Conservation (phyloP, 805 yeast species). For the Wickerhamiella parazyma region DNA sequence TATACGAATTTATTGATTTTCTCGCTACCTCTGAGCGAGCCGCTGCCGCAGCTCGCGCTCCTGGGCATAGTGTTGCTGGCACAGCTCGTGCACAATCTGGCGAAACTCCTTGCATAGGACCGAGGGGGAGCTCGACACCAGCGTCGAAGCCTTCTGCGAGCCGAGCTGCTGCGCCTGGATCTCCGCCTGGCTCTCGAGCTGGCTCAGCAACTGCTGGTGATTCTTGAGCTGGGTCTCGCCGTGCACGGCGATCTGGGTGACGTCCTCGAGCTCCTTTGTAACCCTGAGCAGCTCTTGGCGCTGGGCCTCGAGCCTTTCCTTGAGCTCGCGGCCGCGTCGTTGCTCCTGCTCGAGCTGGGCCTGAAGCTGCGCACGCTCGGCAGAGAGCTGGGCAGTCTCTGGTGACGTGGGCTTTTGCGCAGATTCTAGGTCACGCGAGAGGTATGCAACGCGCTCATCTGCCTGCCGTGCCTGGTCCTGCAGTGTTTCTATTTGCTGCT, state of each 20-base stretch:
- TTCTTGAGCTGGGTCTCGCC: constrained; percentile 23
- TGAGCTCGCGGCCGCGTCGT: constrained; percentile 19
- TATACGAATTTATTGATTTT: no score
- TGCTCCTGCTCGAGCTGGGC: constrained; percentile 14
- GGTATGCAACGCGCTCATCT: constrained; percentile 14
- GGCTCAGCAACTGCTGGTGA: constrained; percentile 12
- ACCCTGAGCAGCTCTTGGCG: constrained; percentile 23
- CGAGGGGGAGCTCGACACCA: constrained; percentile 13
- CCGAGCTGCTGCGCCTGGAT: constrained; percentile 14
- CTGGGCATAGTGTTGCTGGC: constrained; percentile 20
- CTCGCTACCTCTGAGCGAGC: not conserved
- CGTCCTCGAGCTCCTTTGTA: constrained; percentile 25
- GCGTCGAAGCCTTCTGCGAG: constrained; percentile 11
- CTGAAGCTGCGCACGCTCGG: constrained; percentile 2
- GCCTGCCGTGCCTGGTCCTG: constrained; percentile 14
- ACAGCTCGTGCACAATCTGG: constrained; percentile 22
- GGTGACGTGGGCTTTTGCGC: constrained; percentile 2
- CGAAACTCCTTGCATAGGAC: constrained; percentile 26
- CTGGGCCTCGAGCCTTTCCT: constrained; percentile 22
- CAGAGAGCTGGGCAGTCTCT: constrained; percentile 3
- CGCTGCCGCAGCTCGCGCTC: constrained; percentile 16
- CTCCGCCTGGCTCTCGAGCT: constrained; percentile 20
- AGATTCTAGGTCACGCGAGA: not conserved
- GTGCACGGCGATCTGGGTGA: constrained; percentile 27
- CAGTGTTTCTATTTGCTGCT: constrained; percentile 13